Conservation (phyloP, 2,329 filamentous ascomycete genomes). For the Colletotrichum sidae region DNA sequence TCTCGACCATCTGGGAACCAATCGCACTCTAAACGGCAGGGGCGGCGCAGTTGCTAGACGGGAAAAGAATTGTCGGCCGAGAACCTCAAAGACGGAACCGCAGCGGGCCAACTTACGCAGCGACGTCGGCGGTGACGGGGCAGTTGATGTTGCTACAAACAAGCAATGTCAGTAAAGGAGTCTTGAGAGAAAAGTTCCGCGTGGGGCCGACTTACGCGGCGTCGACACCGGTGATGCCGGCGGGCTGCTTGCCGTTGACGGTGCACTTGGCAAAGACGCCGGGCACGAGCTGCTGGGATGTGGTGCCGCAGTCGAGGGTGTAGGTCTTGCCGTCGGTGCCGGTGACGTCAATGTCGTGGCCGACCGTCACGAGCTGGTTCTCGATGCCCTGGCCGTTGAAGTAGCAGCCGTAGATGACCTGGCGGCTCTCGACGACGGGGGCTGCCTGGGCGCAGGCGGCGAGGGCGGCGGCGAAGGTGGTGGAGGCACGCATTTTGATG, state of each 20-base stretch:
- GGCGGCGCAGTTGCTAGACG: not conserved
- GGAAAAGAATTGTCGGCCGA: no score
- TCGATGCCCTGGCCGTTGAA: slow-evolving; percentile 21
- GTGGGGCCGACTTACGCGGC: slow-evolving; percentile 3
- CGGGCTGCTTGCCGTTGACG: slow-evolving; percentile 11
- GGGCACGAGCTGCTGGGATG: slow-evolving; percentile 4
- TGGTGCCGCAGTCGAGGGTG: slow-evolving; percentile 26
- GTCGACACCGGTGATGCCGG: slow-evolving; percentile 10
- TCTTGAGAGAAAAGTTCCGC: no score
- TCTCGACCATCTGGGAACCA: no score
- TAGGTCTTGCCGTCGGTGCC: slow-evolving; percentile 17
- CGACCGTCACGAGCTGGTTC: slow-evolving; percentile 21
- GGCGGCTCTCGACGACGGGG: slow-evolving; percentile 16
- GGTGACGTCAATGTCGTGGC: slow-evolving; percentile 3
- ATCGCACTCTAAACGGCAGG: no score
- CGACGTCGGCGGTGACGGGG: not conserved
- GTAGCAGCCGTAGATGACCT: slow-evolving; percentile 28
- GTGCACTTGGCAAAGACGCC: slow-evolving; percentile 35
- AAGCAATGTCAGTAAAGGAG: not conserved
- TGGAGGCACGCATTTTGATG: slow-evolving; percentile 18
- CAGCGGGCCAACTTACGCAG: not conserved
- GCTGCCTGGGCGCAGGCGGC: slow-evolving; percentile 20
- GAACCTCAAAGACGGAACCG: no score
- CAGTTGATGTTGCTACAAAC: slow-evolving; percentile 27
- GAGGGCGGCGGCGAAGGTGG: slow-evolving; percentile 12